Conservation (phyloP, 768 basidiomycete species). For the Agrocybe chaxingu region DNA sequence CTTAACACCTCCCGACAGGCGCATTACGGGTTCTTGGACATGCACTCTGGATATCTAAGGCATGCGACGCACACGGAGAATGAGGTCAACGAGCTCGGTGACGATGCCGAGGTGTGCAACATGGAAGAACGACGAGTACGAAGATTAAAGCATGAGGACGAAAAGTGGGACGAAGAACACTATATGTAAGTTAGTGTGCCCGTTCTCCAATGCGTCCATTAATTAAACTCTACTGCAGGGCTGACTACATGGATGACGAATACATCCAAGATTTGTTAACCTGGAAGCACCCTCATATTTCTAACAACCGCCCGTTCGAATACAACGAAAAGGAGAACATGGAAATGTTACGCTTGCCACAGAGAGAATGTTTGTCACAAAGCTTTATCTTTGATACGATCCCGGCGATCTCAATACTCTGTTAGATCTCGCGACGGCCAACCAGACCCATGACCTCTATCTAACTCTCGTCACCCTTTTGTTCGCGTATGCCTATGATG, state of each 20-base stretch:
- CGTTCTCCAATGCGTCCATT: not conserved
- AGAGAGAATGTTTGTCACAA: conserved; percentile 46
- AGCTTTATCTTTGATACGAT: not conserved
- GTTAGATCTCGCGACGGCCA: conserved; percentile 57
- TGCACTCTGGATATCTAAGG: conserved; percentile 71
- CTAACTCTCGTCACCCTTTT: conserved; percentile 67
- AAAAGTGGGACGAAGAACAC: conserved; percentile 81
- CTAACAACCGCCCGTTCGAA: conserved; percentile 31
- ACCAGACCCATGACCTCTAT: conserved; percentile 62
- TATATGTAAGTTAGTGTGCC: conserved; percentile 58
- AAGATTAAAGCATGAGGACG: conserved; percentile 62
- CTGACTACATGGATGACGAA: conserved; percentile 76
- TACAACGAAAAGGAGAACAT: conserved; percentile 75
- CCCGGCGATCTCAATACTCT: conserved; percentile 3
- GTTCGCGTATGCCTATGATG: conserved; percentile 81
- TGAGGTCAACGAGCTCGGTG: conserved; percentile 77
- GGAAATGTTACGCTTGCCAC: conserved; percentile 56
- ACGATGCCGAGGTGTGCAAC: conserved; percentile 56
- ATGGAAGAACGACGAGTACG: conserved; percentile 47
- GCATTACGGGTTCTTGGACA: conserved; percentile 75
- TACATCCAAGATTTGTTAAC: conserved; percentile 66
- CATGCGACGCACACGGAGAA: conserved; percentile 75
- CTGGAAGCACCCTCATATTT: conserved; percentile 60
- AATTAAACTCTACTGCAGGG: conserved; percentile 42
- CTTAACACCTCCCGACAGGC: conserved; percentile 40